phyloP scores from a whole-genome alignment of 108 stramenopile species.

The Cyclotella sp. region DNA sequence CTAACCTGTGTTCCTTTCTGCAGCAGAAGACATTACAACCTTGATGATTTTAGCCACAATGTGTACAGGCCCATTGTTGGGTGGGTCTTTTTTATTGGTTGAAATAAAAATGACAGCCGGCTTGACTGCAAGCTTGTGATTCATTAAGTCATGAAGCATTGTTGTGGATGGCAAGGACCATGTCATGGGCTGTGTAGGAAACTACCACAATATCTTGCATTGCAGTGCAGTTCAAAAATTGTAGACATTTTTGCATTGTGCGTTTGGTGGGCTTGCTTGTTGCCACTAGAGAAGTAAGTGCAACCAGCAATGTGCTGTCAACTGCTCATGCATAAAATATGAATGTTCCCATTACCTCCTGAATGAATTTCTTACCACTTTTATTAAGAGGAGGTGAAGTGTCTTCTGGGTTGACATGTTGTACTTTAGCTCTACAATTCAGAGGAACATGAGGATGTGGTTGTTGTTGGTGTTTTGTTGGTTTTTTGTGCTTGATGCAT shows the following conservation, averaged over 20 bases:
- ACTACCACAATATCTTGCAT: background rate
- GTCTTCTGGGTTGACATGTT: background rate
- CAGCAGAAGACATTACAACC: background rate
- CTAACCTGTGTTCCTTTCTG: no score
- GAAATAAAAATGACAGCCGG: background rate
- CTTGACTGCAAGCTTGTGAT: no score
- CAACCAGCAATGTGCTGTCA: no score
- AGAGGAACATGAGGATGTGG: no score
- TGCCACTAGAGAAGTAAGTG: background rate
- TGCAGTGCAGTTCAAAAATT: no score
- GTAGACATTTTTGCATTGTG: background rate
- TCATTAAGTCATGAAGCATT: no score
- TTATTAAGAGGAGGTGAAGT: slow-evolving; percentile 4
- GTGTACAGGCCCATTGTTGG: background rate
- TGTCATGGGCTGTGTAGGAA: no score
- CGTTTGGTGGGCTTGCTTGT: background rate
- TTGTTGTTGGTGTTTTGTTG: background rate
- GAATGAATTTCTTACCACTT: background rate
- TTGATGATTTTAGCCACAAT: background rate
- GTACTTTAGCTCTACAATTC: no score
- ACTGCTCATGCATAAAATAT: slow-evolving; percentile 2
- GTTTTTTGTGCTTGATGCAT: background rate
- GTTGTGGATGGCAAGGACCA: no score
- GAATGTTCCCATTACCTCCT: background rate
- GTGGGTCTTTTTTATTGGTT: background rate